Evolutionary conservation across 1,284 basidiomycete genomes (phyloP), one percentile per base, ranked within the genome.

Genomic region (Microbotryum violaceum): DNA sequence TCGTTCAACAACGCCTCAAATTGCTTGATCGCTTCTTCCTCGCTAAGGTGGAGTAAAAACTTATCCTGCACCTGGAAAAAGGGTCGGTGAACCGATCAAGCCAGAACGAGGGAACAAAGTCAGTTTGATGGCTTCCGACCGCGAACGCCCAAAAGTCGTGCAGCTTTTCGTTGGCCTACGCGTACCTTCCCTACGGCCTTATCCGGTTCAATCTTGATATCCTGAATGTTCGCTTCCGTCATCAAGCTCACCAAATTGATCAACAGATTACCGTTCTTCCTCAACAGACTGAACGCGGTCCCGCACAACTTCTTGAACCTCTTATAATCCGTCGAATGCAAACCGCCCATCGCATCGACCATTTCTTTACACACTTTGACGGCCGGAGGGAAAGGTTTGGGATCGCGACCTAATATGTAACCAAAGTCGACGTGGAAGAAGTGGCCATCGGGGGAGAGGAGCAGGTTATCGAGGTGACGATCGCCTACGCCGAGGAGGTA

Each of bases 281-380:
- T 83, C 58, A 99, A 81, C 71, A 89, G 91, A 60, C 87, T 90
- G 76, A 97, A 98, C 0, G 92, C 94, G 4, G 93, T 97, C 75
- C 93, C 92, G 75, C 91, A 96, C 68, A 96, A 86, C 67, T 85
- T 88, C 77, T 94, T 93, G 84, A 99, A 99, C 45, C 92, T 86
- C 29, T 85, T 83, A 75, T 98, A 96, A 74, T 96, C 91, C 20
- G 86, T 81, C 4, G 92, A 92, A 73, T 87, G 82, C n/a, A 88
- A 83, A 45, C 96, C 94, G 20, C 96, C 96, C 93, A 99, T 97
- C 9, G 89, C 93, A 72, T 99, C 96, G 1, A 98, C 91, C 96
- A 98, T 99, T 74, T 98, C 96, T 71, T 96, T 94, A 77, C 92
- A 96, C 31, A 99, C 89, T 76, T 99, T 99, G 70, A 98, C 92